A percentile compares a stretch with the other conserved stretches of the same genome.
phyloP scores from a whole-genome alignment of 2,329 filamentous ascomycete species.

The Microsporum ferrugineum region DNA sequence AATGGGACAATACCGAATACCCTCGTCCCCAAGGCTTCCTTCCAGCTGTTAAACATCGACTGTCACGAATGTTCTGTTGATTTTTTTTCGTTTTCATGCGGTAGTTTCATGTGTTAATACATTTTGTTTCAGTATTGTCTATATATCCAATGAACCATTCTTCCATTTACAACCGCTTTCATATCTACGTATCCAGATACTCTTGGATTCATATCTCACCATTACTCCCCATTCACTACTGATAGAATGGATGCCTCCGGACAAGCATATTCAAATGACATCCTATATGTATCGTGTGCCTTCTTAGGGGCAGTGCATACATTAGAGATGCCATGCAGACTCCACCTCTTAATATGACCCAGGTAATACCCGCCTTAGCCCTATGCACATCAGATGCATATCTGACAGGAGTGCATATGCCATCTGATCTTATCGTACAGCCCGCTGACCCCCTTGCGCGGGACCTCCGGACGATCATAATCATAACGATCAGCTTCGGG shows the following conservation, averaged over 20 bases:
- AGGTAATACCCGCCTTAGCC: background rate
- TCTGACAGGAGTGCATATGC: background rate
- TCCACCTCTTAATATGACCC: background rate
- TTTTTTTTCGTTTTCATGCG: background rate
- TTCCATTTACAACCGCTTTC: background rate
- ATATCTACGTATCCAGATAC: background rate
- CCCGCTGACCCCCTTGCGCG: background rate
- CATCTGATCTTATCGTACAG: background rate
- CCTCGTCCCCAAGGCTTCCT: slow-evolving; percentile 1
- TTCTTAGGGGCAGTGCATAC: background rate
- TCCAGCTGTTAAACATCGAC: background rate
- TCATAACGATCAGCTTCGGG: background rate
- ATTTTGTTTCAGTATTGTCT: background rate
- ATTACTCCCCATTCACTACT: no score
- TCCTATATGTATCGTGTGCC: background rate
- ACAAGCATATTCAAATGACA: no score
- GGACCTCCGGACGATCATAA: background rate
- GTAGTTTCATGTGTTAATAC: background rate
- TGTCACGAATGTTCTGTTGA: slow-evolving; percentile 2
- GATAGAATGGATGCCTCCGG: no score
- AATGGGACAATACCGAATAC: background rate
- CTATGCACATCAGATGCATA: background rate
- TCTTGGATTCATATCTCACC: no score
- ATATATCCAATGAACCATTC: background rate
- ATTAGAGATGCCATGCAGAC: background rate